Conservation (phyloP, 805 yeast species). For the Ogataea neopini region DNA sequence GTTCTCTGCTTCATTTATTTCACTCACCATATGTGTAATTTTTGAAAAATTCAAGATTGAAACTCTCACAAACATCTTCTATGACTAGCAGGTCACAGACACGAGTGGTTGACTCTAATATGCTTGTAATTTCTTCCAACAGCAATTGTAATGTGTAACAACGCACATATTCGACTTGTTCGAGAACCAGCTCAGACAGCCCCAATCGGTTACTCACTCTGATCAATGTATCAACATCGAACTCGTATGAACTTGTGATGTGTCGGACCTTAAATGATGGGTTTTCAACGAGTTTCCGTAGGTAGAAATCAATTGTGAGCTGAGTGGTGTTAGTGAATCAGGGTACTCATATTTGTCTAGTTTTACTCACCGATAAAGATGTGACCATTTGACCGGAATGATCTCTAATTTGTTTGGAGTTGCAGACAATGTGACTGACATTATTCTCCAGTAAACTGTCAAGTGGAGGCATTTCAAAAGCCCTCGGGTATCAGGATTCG, state of each 20-base stretch:
- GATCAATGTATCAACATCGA: constrained; percentile 14
- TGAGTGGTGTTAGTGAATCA: constrained; percentile 8
- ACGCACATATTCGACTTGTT: constrained; percentile 15
- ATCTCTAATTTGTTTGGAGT: constrained; percentile 7
- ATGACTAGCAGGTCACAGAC: constrained; percentile 24
- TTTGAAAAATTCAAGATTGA: constrained; percentile 28
- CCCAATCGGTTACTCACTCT: neutral
- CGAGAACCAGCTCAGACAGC: neutral
- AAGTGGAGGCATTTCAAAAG: constrained; percentile 2
- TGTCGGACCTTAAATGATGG: constrained; percentile 15
- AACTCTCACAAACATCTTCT: constrained; percentile 31
- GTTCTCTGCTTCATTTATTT: too few species aligned
- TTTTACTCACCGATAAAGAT: constrained; percentile 17
- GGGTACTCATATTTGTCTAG: too few species aligned
- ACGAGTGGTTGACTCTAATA: constrained; percentile 15
- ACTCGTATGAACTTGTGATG: constrained; percentile 18
- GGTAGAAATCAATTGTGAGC: constrained; percentile 24
- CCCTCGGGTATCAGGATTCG: too few species aligned
- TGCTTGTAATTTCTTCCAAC: constrained; percentile 12
- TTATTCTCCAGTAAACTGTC: constrained; percentile 7
- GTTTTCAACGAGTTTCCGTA: constrained; percentile 4
- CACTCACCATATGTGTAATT: constrained; percentile 29
- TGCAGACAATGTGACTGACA: constrained; percentile 12
- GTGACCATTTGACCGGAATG: constrained; percentile 11
- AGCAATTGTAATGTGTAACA: constrained; percentile 19